Evolutionary conservation across 2,329 filamentous ascomycete genomes (phyloP).

Genomic region (Chrysoporthe deuterocubensis): DNA sequence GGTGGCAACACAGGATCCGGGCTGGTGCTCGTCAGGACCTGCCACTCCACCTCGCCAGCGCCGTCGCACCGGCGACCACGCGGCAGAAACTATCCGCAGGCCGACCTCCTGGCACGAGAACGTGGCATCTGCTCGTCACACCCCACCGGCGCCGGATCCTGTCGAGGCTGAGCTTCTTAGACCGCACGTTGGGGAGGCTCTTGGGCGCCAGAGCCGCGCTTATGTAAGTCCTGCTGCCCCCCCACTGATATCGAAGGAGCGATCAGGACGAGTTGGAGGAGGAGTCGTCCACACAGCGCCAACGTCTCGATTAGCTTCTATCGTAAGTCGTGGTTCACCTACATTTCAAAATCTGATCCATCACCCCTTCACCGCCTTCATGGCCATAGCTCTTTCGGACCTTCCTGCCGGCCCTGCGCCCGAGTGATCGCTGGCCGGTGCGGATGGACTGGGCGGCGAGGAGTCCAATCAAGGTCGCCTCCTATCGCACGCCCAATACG

Average conservation of each 20-base stretch:
- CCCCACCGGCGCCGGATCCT: neutral
- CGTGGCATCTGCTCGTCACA: slow-evolving; percentile 20
- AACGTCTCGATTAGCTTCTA: too few species aligned
- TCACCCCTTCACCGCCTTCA: neutral
- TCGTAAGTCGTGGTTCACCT: neutral
- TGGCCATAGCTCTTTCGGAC: neutral
- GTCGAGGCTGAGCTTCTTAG: neutral
- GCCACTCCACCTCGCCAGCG: too few species aligned
- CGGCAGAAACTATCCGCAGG: slow-evolving; percentile 23
- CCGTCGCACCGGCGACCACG: slow-evolving; percentile 11
- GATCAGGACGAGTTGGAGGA: neutral
- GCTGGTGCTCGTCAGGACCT: too few species aligned
- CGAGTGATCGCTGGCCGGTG: neutral
- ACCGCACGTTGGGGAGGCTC: neutral
- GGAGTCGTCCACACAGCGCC: neutral
- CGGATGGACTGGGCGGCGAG: neutral
- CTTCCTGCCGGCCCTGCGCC: neutral
- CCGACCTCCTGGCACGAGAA: slow-evolving; percentile 18
- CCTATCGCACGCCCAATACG: neutral
- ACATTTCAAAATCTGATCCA: neutral
- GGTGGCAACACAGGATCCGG: too few species aligned
- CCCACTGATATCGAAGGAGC: neutral
- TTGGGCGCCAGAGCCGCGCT: neutral
- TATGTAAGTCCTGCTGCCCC: neutral
- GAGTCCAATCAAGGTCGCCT: too few species aligned